Base-by-base conservation (phyloP, 2,329 filamentous ascomycete species). In the Fusarium transvaalense region DNA sequence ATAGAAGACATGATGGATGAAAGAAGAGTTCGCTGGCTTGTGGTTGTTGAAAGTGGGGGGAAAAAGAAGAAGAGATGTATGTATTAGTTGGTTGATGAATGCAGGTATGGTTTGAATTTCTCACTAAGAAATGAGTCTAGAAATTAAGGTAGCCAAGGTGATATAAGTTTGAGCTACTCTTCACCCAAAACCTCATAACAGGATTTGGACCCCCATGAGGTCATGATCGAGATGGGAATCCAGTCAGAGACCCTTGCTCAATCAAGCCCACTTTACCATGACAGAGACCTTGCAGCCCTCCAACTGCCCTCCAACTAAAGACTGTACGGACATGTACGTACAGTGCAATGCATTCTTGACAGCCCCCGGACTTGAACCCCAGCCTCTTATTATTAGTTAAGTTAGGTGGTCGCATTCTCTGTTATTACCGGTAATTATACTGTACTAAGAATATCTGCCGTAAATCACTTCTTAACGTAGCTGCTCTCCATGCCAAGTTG, bases 401-500 rank as follows among this genome's bases (percentile, higher is more conserved):
- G 29, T 27, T 50, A 19, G 29, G 6, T 17, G 21, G 38, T 15
- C 21, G 14, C 34, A 38, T 27, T 15, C n/a, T 27, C n/a, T 51
- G n/a, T 51, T 51, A 39, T 51, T 51, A 21, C 47, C 21, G 46
- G 43, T 17, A 25, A 10, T 42, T 42, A 25, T 23, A 34, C 27
- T 12, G 10, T 32, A 46, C 31, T 34, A 23, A 19, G 39, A 23
- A 42, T 25, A 42, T 27, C 21, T 50, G 12, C 12, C 38, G 47
- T 35, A 51, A 39, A 51, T 51, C 47, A 51, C n/a, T 51, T 51
- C 47, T 51, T 82, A 55, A 85, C 81, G 72, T 82, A 85, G 27
- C 76, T 73, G 70, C 83, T 83, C 46, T 84, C 82, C 75, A 85
- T 78, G 13, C 83, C 83, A 54, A 84, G 72, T 64, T 81, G 74